phyloP scores from a whole-genome alignment of 768 basidiomycete genomes.

The Sarcomyxa edulis region DNA sequence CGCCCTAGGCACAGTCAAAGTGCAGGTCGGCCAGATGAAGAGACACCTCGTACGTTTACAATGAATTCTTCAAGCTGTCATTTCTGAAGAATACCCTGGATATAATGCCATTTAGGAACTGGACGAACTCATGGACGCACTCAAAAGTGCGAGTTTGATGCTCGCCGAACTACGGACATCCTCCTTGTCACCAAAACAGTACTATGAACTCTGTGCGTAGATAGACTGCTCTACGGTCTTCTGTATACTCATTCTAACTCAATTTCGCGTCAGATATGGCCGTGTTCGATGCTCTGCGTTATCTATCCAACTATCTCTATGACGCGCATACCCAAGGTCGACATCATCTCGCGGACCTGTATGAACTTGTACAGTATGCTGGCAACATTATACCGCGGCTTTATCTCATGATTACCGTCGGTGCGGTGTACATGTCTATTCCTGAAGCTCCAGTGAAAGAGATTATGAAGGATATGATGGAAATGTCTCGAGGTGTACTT shows the following conservation, averaged over 20 bases:
- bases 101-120: conserved; percentile 52
- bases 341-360: conserved; percentile 97
- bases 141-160: conserved; percentile 97
- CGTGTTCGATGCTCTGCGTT: conserved; percentile 93
- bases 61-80: no score
- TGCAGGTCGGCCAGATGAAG: conserved; percentile 94
- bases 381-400: conserved; percentile 92
- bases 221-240: background rate
- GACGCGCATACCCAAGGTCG: conserved; percentile 89
- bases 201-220: conserved; percentile 91
- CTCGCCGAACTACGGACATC: conserved; percentile 93
- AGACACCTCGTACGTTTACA: conserved; percentile 71
- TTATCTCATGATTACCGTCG: conserved; percentile 99
- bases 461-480: conserved; percentile 99
- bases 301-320: conserved; percentile 93
- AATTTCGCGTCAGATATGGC: conserved; percentile 72
- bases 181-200: conserved; percentile 92
- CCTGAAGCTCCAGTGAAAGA: conserved; percentile 97
- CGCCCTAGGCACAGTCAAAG: conserved; percentile 80
- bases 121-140: conserved; percentile 97
- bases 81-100: conserved; percentile 6
- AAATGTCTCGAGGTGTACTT: conserved; percentile 96
- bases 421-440: conserved; percentile 98
- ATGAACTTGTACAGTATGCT: conserved; percentile 99
- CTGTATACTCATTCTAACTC: background rate